Evolutionary conservation across 257 asterid genomes (phyloP).

Genomic region (Capsicum baccatum): DNA sequence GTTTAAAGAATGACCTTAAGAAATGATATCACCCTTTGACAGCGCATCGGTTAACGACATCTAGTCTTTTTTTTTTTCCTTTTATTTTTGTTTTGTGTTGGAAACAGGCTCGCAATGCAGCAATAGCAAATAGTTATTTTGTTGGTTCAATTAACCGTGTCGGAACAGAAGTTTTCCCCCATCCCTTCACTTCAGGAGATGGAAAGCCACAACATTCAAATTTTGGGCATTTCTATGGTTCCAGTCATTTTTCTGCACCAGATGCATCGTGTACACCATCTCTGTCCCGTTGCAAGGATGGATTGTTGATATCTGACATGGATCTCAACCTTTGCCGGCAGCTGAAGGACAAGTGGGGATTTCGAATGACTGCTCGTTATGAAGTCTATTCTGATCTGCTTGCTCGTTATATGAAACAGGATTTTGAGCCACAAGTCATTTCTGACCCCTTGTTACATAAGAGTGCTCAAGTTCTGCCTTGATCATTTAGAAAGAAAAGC

Average conservation of each 20-base stretch:
- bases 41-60: background rate
- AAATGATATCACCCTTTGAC: background rate
- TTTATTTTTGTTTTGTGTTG: conserved; percentile 31
- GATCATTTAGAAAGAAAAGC: background rate
- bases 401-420: conserved; percentile 66
- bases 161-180: conserved; percentile 87
- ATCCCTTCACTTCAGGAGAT: conserved; percentile 93
- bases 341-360: conserved; percentile 95
- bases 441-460: conserved; percentile 72
- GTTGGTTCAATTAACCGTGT: conserved; percentile 90
- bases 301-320: conserved; percentile 76
- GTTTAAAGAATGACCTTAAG: background rate
- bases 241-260: conserved; percentile 87
- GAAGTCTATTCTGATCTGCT: conserved; percentile 75
- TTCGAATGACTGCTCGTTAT: conserved; percentile 91
- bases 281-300: conserved; percentile 77
- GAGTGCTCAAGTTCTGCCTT: conserved; percentile 37
- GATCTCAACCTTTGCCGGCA: conserved; percentile 93
- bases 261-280: conserved; percentile 94
- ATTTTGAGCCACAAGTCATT: conserved; percentile 86
- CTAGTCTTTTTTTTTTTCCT: background rate
- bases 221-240: conserved; percentile 96
- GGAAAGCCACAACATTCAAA: conserved; percentile 89
- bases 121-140: conserved; percentile 87
- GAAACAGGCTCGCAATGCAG: conserved; percentile 91